Conservation (phyloP, 768 basidiomycete species). For the Tricholoma bakamatsutake region DNA sequence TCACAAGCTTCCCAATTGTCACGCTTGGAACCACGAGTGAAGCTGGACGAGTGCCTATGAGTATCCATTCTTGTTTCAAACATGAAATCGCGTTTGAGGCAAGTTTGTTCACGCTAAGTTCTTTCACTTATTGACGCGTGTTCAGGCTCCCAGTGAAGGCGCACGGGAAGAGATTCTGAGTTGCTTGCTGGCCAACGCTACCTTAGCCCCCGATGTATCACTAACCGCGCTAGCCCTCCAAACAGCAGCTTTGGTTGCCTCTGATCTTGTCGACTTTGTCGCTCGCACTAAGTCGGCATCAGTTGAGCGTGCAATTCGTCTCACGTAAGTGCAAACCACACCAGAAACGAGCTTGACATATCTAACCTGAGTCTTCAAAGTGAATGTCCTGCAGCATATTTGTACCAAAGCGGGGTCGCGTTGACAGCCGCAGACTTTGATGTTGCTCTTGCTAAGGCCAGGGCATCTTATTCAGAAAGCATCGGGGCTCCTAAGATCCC, state of each 20-base stretch:
- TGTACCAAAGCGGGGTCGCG: conserved; percentile 34
- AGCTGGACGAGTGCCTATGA: conserved; percentile 53
- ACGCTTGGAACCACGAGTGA: conserved; percentile 72
- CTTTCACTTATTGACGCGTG: neutral
- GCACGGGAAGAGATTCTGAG: conserved; percentile 62
- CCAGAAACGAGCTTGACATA: neutral
- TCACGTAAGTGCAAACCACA: conserved; percentile 26
- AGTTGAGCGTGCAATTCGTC: conserved; percentile 36
- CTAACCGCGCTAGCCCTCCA: conserved; percentile 69
- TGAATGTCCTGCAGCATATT: conserved; percentile 16
- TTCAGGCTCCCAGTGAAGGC: conserved; percentile 73
- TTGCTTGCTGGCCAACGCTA: conserved; percentile 31
- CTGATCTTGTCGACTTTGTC: conserved; percentile 71
- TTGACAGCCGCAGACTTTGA: conserved; percentile 65
- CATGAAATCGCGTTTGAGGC: conserved; percentile 79
- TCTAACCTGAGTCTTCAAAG: conserved; percentile 12
- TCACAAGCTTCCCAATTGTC: conserved; percentile 66
- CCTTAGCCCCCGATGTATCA: conserved; percentile 72
- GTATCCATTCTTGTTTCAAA: conserved; percentile 72
- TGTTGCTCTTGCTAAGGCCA: conserved; percentile 60
- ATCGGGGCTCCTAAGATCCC: conserved; percentile 99
- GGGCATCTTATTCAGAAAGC: conserved; percentile 78
- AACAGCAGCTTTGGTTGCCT: conserved; percentile 86
- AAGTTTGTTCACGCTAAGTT: conserved; percentile 6
- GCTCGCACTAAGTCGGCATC: conserved; percentile 50